Percentiles rank a stretch among this genome's conserved stretches.
Evolutionary conservation across 352 stramenopile genomes (phyloP).

Genomic region (Phytophthora tentaculata): DNA sequence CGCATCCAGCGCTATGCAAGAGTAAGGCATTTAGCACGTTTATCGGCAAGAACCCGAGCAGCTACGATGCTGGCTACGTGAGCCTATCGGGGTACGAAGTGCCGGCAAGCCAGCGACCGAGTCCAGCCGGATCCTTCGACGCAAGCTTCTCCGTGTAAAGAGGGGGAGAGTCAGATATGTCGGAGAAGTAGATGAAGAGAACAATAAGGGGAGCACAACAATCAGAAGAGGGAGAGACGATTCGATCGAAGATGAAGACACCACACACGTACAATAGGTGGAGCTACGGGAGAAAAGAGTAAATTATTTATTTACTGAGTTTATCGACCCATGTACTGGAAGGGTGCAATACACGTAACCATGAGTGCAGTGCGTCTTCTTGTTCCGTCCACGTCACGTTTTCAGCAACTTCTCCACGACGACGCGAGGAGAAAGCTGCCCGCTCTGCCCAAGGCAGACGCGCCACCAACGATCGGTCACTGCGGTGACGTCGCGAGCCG

Average conservation of each 20-base stretch:
- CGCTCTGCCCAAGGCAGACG: conserved; percentile 23
- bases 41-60: conserved; percentile 77
- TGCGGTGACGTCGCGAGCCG: conserved; percentile 3
- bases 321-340: conserved; percentile 27
- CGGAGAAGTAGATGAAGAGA: not conserved
- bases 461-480: conserved; percentile 22
- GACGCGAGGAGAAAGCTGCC: conserved; percentile 28
- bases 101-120: conserved; percentile 43
- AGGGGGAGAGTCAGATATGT: not conserved
- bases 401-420: not conserved
- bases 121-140: conserved; percentile 28
- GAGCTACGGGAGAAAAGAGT: conserved; percentile 34
- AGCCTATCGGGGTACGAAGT: conserved; percentile 75
- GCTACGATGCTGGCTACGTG: conserved; percentile 70
- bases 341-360: conserved; percentile 37
- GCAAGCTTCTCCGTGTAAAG: conserved; percentile 33
- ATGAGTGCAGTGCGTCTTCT: conserved; percentile 18
- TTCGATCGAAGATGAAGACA: conserved; percentile 40
- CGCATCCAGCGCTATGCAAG: conserved; percentile 53
- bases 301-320: conserved; percentile 60
- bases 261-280: conserved; percentile 46
- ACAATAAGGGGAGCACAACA: conserved; percentile 2
- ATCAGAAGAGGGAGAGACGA: conserved; percentile 13
- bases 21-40: conserved; percentile 58
- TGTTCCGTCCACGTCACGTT: conserved; percentile 8